Evolutionary conservation across 495 filamentous ascomycete species (phyloP), one percentile per base, ranked within the genome.

Genomic region (Hapsidospora chrysogenum): DNA sequence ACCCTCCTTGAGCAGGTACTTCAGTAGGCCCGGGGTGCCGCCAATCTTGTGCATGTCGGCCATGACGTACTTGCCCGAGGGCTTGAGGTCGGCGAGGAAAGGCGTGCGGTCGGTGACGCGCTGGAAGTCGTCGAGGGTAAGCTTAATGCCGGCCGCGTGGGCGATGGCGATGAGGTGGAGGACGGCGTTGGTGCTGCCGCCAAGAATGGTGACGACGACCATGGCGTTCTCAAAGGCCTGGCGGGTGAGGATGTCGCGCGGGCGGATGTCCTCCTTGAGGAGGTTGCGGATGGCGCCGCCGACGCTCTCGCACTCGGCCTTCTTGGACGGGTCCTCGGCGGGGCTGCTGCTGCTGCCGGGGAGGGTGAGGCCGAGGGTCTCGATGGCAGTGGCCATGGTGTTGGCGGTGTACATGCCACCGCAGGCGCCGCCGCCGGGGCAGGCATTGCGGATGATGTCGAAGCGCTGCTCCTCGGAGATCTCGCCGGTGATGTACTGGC

Each of bases 321-420:
- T 63, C 65, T 97, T 97, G 47, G 68, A 77, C 41, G 75, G 65
- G 29, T 83, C 85, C 48, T 87, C 83, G 34, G 89, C 89, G 15
- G 87, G 85, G 56, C 80, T 85, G 44, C 85, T 87, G 11, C 84
- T 93, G 18, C 85, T 93, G 4, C 92, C 89, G 9, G 89, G 83
- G 19, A 97, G 69, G 3, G 84, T 83, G 80, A 97, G 86, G 36
- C 89, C 89, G 70, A 97, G 84, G 23, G 76, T 72, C 59, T 97
- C 89, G 43, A 95, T 92, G n/a, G 86, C 86, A 4, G 78, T 78
- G 30, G 89, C 89, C 85, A 97, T 92, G 33, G 89, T 97, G 67
- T 97, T 97, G 36, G 89, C 89, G 13, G 89, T 97, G 64, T 97
- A 97, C 89, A 97, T 97, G 40, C 89, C 89, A 49, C 89, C 89